Conservation (phyloP, 495 filamentous ascomycete genomes). For the Aspergillus hancockii region DNA sequence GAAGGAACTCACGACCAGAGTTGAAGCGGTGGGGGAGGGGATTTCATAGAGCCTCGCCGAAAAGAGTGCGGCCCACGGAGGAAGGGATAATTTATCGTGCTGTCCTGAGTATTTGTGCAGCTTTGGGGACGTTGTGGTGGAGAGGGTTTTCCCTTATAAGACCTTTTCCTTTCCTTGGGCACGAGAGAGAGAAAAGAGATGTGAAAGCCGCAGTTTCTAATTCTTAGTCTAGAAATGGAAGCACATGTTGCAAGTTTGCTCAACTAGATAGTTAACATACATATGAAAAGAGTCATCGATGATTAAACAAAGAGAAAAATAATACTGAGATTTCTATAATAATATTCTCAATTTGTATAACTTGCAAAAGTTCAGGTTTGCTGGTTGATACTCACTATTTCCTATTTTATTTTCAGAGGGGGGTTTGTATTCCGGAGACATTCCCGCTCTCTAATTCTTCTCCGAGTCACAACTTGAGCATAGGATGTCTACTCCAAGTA, state of each 20-base stretch:
- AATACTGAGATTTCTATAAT: no score
- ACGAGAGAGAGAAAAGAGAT: background rate
- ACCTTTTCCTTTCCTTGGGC: background rate
- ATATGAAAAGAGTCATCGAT: no score
- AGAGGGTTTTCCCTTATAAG: background rate
- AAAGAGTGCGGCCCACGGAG: background rate
- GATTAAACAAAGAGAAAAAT: no score
- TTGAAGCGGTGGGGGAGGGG: constrained; percentile 11
- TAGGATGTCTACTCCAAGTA: no score
- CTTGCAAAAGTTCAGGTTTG: no score
- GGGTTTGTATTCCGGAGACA: no score
- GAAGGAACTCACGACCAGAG: constrained; percentile 14
- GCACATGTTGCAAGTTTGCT: background rate
- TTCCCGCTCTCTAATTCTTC: no score
- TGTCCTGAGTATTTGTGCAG: background rate
- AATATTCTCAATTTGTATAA: no score
- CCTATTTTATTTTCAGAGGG: no score
- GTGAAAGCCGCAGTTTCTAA: background rate
- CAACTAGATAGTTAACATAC: background rate
- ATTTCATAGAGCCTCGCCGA: constrained; percentile 7
- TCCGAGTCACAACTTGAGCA: no score
- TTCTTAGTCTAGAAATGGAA: background rate
- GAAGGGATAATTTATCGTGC: background rate
- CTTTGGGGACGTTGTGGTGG: background rate
- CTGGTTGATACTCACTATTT: no score